phyloP scores from a whole-genome alignment of 2,329 filamentous ascomycete genomes.

The Microcera coccophila region DNA sequence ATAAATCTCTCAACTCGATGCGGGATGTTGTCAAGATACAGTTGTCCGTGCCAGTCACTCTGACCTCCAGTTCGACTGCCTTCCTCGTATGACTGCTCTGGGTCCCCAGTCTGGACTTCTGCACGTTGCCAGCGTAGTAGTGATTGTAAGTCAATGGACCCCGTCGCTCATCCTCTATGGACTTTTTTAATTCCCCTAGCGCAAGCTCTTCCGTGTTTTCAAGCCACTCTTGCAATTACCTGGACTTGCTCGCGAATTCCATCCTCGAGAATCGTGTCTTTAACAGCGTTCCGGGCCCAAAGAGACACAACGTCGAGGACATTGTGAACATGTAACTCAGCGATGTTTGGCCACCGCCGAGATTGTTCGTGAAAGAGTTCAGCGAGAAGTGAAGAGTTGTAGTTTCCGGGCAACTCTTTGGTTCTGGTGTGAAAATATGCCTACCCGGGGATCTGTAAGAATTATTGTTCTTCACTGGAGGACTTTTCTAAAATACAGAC shows the following conservation, averaged over 20 bases:
- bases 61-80: constrained; percentile 2
- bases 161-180: constrained; percentile 9
- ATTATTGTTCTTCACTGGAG: constrained; percentile 46
- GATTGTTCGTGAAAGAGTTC: constrained; percentile 18
- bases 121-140: constrained; percentile 13
- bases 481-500: too few relatives aligned
- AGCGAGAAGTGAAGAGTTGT: constrained; percentile 10
- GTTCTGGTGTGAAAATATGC: constrained; percentile 9
- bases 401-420: constrained; percentile 17
- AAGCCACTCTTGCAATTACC: constrained; percentile 8
- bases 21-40: constrained; percentile 6
- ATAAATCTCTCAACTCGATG: constrained; percentile 8
- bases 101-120: constrained; percentile 8
- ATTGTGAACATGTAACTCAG: constrained; percentile 8
- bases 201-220: constrained; percentile 4
- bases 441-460: constrained; percentile 39
- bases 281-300: constrained; percentile 1
- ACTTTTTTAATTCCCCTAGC: constrained; percentile 8
- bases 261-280: constrained; percentile 4
- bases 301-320: constrained; percentile 4
- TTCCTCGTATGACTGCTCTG: constrained; percentile 7
- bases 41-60: constrained; percentile 3
- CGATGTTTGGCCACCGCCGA: constrained; percentile 8
- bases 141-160: constrained; percentile 19
- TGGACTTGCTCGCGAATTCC: constrained; percentile 2